These are phyloP conservation scores for Phascolomyces articulosus DNA, from an alignment of 371 early-diverging fungal genomes.

Conservation along the genomic window DNA sequence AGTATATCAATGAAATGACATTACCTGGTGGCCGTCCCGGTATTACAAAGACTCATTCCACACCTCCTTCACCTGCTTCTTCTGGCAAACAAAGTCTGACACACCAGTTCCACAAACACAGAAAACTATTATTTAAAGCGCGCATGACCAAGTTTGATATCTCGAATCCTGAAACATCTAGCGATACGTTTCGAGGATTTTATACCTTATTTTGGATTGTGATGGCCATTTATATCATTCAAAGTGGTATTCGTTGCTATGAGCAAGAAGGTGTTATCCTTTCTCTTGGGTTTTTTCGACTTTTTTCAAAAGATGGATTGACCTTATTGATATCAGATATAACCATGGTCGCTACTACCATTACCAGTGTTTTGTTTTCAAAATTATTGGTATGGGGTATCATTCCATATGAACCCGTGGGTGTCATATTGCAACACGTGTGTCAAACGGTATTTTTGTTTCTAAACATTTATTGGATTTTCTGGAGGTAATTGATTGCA, in stretches of 20 bases:
- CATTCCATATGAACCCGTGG: slow-evolving; percentile 57
- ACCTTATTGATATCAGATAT: slow-evolving; percentile 71
- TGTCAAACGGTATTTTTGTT: slow-evolving; percentile 70
- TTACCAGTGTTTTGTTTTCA: slow-evolving; percentile 61
- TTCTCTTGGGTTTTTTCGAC: slow-evolving; percentile 56
- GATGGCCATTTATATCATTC: slow-evolving; percentile 78
- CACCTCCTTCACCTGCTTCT: not conserved
- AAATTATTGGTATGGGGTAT: slow-evolving; percentile 59
- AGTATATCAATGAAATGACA: no score
- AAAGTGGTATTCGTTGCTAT: slow-evolving; percentile 71
- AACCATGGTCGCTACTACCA: slow-evolving; percentile 65
- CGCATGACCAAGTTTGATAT: slow-evolving; percentile 48
- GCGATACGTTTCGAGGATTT: slow-evolving; percentile 80
- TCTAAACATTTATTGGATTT: slow-evolving; percentile 69
- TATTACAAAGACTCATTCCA: slow-evolving; percentile 3
- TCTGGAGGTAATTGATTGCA: slow-evolving; percentile 54
- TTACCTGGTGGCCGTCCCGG: not conserved
- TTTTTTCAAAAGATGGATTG: slow-evolving; percentile 71
- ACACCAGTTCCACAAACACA: slow-evolving; percentile 20
- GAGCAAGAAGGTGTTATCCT: slow-evolving; percentile 71
- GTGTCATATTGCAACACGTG: slow-evolving; percentile 68
- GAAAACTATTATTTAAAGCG: slow-evolving; percentile 40
- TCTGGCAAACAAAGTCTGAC: not conserved
- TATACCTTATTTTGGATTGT: slow-evolving; percentile 92
- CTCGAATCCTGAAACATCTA: slow-evolving; percentile 44